Base-by-base conservation (phyloP, 2,329 filamentous ascomycete genomes). In the Teratosphaeria viscida region DNA sequence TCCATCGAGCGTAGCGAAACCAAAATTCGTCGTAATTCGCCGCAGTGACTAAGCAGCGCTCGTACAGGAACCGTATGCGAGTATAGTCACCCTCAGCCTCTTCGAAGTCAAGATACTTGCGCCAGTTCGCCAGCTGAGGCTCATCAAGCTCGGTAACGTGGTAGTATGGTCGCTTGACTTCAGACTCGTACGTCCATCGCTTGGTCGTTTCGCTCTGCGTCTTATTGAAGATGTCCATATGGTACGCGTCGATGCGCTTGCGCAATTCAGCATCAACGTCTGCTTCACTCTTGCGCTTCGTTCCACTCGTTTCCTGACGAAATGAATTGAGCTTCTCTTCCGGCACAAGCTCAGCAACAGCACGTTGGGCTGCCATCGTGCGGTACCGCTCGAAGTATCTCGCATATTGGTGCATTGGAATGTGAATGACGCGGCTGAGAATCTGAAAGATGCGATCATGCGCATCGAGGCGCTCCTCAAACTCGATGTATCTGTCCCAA, bases 401-500 rank as follows among this genome's bases (percentile, higher is more conserved):
- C 23, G 90, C 88, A 77, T 96, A 97, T 72, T 96, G 91, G 71
- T 97, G 92, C 84, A 96, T 90, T 0, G 94, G 92, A 57, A 97
- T 91, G 69, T 89, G 84, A 58, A 96, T 88, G 59, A 96, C 82
- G 58, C 92, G 89, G 62, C 82, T 81, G 57, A 96, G 81, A 59
- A 99, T 90, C 49, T 84, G 85, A 67, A 95, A 95, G 58, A 96
- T 89, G 68, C 85, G 90, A 64, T 95, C 89, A 14, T 87, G 84
- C 0, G 88, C 85, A 69, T 96, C 91, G 62, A 92, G 81, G 1
- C 92, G 88, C 72, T 96, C 92, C 73, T 97, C 94, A 69, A 95
- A 97, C 72, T 97, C 94, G 64, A 99, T 85, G 71, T 96, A 99
- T 76, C 96, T 97, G 75, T 99, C 94, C 94, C 94, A 99, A 77